These are phyloP conservation scores for Thamnidium elegans DNA, from an alignment of 192 early-diverging fungal genomes.

Conservation along the genomic window DNA sequence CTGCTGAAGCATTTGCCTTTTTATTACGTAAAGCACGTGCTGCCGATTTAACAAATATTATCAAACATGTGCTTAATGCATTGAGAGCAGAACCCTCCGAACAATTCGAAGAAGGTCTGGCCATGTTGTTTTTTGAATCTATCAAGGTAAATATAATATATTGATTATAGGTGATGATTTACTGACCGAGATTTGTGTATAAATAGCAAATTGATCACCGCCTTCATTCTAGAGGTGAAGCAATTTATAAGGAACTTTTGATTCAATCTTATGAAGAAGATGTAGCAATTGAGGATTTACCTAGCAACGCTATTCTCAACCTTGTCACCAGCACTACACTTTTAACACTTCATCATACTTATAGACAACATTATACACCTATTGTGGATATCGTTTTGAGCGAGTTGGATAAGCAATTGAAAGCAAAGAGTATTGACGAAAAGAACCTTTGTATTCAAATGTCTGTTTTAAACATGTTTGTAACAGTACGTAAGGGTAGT, in stretches of 20 bases:
- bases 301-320: constrained; percentile 33
- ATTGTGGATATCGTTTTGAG: constrained; percentile 43
- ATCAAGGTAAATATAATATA: constrained; percentile 54
- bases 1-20: constrained; percentile 89
- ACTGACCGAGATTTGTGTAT: neutral
- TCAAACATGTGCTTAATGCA: constrained; percentile 61
- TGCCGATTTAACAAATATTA: constrained; percentile 56
- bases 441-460: constrained; percentile 41
- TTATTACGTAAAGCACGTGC: constrained; percentile 76
- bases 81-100: constrained; percentile 41
- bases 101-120: constrained; percentile 70
- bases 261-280: constrained; percentile 36
- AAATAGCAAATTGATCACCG: constrained; percentile 46
- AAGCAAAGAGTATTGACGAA: constrained; percentile 29
- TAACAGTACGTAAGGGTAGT: constrained; percentile 51
- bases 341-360: constrained; percentile 49
- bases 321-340: constrained; percentile 47
- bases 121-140: constrained; percentile 80
- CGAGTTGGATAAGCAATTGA: constrained; percentile 27
- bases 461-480: constrained; percentile 42
- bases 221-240: constrained; percentile 46
- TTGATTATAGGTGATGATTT: neutral
- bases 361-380: constrained; percentile 45
- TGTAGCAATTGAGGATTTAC: constrained; percentile 27
- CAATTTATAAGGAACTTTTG: constrained; percentile 44